Base-by-base conservation (phyloP, 345 rosid species). In the Cochlearia excelsa region DNA sequence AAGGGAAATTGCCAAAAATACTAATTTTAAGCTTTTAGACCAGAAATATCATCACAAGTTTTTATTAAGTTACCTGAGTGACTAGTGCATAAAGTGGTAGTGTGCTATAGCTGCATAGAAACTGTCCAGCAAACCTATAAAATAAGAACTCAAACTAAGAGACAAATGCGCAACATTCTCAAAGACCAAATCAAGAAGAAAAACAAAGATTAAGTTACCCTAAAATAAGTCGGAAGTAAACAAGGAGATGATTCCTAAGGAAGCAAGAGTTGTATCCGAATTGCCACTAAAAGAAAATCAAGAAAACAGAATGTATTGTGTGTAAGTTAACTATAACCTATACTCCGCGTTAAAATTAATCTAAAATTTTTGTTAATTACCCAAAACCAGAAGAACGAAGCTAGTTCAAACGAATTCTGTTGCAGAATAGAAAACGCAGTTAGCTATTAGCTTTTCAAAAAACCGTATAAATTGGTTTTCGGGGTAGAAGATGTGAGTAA, bases 371-470 rank as follows among this genome's bases (percentile, higher is more conserved):
- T 16, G 23, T 16, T 16, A 16, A 16, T 16, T 61, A 89, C 99
- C 99, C 99, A 93, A 59, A 87, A 87, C 97, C 97, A 89, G 76
- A 89, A 87, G 82, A 89, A 93, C 1, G 99, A 87, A 51, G 99
- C 97, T 71, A 93, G 76, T 51, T 93, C 99, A 65, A 93, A 93
- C 9, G 99, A 84, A 65, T 93, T 93, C 99, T 93, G 95, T 77
- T 27, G 51, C 45, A 68, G 33, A 57, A 16, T 16, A 30, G 30
- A 56, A 38, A 37, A 46, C 8, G 41, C 56, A 38, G 9, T 33
- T 51, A 68, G n/a, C 31, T 38, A 58, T 79, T 60, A 80, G 73
- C 65, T 43, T 61, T 82, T 35, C 43, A 31, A 43, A 61, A 47
- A 35, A 16, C 23, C 43, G 4, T 0, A 31, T 3, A 29, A 42